Conservation (phyloP, 305 asterid genomes). For the Petunia hybrid region DNA sequence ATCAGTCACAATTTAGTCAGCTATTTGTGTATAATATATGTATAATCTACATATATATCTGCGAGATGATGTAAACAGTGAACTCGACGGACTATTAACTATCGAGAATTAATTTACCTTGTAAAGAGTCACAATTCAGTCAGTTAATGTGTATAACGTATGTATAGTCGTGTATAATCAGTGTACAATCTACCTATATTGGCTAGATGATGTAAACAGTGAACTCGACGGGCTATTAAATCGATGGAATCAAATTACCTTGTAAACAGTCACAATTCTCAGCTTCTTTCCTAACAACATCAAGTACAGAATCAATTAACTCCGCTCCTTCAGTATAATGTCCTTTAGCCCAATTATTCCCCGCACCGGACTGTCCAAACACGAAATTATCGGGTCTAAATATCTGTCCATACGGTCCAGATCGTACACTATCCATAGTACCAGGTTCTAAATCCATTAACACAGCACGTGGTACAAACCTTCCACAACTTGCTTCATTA, state of each 20-base stretch:
- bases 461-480: conserved; percentile 37
- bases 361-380: conserved; percentile 37
- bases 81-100: too few species aligned
- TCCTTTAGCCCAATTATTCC: conserved; percentile 35
- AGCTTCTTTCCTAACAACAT: conserved; percentile 34
- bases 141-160: too few species aligned
- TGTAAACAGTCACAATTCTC: conserved; percentile 35
- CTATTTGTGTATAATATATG: too few species aligned
- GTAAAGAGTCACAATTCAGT: too few species aligned
- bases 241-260: background rate
- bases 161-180: too few species aligned
- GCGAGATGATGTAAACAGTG: too few species aligned
- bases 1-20: conserved; percentile 33
- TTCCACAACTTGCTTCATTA: conserved; percentile 35
- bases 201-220: too few species aligned
- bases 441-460: conserved; percentile 37
- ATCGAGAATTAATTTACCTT: too few species aligned
- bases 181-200: too few species aligned
- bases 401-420: conserved; percentile 34
- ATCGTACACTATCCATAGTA: conserved; percentile 35
- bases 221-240: too few species aligned
- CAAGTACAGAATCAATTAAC: conserved; percentile 33
- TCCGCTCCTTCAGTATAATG: conserved; percentile 37
- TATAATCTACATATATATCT: too few species aligned
- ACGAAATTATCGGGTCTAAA: conserved; percentile 36